These are phyloP conservation scores for Suhomyces canberraensis DNA, from an alignment of 805 yeast genomes.

Conservation along the genomic window DNA sequence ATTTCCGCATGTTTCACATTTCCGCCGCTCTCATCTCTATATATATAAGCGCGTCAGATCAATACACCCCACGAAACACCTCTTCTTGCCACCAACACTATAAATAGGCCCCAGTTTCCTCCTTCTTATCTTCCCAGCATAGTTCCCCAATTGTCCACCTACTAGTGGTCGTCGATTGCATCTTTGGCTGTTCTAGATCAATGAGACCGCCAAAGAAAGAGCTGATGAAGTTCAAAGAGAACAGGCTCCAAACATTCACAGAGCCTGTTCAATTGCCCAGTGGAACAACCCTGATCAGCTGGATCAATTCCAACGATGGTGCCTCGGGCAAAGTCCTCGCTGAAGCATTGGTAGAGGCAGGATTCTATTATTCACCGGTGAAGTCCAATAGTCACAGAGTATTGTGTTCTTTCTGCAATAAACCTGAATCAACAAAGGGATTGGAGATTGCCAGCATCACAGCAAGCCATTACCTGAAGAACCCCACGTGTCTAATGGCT, in stretches of 20 bases:
- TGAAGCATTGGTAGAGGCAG: conserved; percentile 50
- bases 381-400: conserved; percentile 46
- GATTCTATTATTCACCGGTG: conserved; percentile 58
- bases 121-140: too few relatives aligned
- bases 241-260: conserved; percentile 18
- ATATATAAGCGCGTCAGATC: too few relatives aligned
- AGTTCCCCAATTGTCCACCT: too few relatives aligned
- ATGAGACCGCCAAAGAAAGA: conserved; percentile 10
- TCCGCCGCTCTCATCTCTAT: too few relatives aligned
- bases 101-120: too few relatives aligned
- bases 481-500: conserved; percentile 9
- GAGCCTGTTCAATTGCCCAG: conserved; percentile 18
- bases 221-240: conserved; percentile 13
- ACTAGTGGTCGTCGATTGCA: too few relatives aligned
- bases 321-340: conserved; percentile 11
- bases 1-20: too few relatives aligned
- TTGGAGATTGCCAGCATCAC: conserved; percentile 6
- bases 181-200: too few relatives aligned
- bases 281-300: conserved; percentile 16
- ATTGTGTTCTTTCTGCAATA: conserved; percentile 53
- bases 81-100: too few relatives aligned
- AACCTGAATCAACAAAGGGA: conserved; percentile 10
- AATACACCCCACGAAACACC: too few relatives aligned
- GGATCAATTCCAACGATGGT: conserved; percentile 17
- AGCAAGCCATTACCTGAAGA: conserved; percentile 7